These are phyloP conservation scores for Biscogniauxia sp. DNA, from an alignment of 2,329 filamentous ascomycete species.

Conservation along the genomic window DNA sequence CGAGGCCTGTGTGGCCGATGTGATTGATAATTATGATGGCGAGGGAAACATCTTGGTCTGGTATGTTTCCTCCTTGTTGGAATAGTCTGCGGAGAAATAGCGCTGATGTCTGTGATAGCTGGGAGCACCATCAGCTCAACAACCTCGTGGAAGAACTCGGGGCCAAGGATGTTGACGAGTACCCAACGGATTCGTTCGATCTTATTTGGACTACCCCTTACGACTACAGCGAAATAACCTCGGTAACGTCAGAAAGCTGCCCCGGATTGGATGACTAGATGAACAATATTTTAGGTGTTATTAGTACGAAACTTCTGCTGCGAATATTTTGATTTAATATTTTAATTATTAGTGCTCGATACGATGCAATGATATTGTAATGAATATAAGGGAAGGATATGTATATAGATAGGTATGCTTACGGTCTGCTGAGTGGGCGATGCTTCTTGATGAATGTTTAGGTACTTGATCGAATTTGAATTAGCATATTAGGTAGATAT, in stretches of 20 bases:
- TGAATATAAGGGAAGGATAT: too few species aligned
- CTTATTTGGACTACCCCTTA: conserved; percentile 57
- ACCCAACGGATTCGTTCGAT: conserved; percentile 50
- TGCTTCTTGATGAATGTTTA: too few species aligned
- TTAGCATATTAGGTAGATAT: too few species aligned
- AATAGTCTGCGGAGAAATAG: background rate
- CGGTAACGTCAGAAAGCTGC: conserved; percentile 49
- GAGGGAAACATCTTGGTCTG: conserved; percentile 58
- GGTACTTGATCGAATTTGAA: too few species aligned
- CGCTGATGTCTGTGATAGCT: background rate
- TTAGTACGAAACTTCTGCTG: background rate
- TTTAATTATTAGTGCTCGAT: background rate
- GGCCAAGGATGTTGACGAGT: conserved; percentile 45
- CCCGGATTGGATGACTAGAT: conserved; percentile 45
- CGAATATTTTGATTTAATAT: background rate
- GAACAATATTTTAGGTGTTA: background rate
- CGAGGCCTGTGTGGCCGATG: conserved; percentile 49
- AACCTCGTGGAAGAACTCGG: conserved; percentile 46
- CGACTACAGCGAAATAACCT: conserved; percentile 46
- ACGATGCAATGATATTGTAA: too few species aligned
- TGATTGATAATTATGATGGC: conserved; percentile 46
- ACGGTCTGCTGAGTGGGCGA: too few species aligned
- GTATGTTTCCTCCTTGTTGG: conserved; percentile 24
- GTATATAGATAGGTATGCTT: too few species aligned
- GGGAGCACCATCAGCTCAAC: background rate